These are phyloP conservation scores for Boletus fagicola DNA, from an alignment of 768 basidiomycete genomes.

Conservation along the genomic window DNA sequence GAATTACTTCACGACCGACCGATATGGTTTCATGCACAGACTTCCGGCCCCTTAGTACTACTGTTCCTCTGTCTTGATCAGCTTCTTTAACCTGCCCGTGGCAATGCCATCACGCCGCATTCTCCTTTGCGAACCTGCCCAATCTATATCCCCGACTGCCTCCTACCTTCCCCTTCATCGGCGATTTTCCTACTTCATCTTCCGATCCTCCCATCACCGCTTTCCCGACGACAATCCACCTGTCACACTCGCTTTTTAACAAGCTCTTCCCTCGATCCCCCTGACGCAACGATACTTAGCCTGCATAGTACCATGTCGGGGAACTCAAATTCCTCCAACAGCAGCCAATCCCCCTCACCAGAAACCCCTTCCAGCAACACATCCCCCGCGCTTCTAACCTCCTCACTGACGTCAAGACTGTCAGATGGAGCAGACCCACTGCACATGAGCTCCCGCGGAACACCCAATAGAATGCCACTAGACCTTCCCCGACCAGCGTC, in stretches of 20 bases:
- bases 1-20: conserved; percentile 33
- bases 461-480: conserved; percentile 46
- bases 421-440: conserved; percentile 34
- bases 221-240: conserved; percentile 21
- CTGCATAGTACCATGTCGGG: conserved; percentile 42
- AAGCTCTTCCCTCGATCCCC: conserved; percentile 25
- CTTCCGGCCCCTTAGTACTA: conserved; percentile 29
- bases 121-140: conserved; percentile 26
- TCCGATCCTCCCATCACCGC: conserved; percentile 32
- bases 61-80: conserved; percentile 14
- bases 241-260: conserved; percentile 23
- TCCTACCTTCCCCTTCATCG: conserved; percentile 20
- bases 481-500: conserved; percentile 53
- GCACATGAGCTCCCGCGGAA: conserved; percentile 31
- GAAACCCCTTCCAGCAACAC: conserved; percentile 42
- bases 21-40: conserved; percentile 35
- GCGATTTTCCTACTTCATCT: conserved; percentile 26
- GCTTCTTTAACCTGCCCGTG: conserved; percentile 33
- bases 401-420: conserved; percentile 37
- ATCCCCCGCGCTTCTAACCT: conserved; percentile 43
- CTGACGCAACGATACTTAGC: conserved; percentile 21
- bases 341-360: conserved; percentile 49
- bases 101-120: conserved; percentile 32
- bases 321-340: conserved; percentile 48
- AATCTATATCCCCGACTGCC: conserved; percentile 32